A percentile compares a stretch with the other conserved stretches of the same genome.
Evolutionary conservation across 2,329 filamentous ascomycete species (phyloP).

Genomic region (Shiraia sp.): DNA sequence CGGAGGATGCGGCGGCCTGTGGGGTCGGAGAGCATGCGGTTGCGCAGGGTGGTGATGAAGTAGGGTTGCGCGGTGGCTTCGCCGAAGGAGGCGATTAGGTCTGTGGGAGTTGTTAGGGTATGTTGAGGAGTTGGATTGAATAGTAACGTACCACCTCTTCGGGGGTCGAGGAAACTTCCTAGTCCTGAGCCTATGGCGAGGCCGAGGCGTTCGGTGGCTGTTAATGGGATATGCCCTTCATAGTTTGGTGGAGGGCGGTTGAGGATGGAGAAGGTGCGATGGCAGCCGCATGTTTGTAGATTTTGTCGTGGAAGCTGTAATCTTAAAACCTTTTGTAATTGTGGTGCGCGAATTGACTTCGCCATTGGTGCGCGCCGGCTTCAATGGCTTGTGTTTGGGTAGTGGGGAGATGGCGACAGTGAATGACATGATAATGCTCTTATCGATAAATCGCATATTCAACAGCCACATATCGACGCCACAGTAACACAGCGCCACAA

Average conservation of each 20-base stretch:
- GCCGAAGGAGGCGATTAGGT: conserved; percentile 91
- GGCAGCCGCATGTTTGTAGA: not conserved
- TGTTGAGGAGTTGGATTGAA: not conserved
- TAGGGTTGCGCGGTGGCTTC: conserved; percentile 93
- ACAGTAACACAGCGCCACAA: too few species aligned
- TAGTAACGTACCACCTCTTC: conserved; percentile 69
- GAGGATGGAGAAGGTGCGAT: conserved; percentile 74
- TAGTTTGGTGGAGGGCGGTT: conserved; percentile 87
- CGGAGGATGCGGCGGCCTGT: conserved; percentile 91
- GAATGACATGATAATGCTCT: conserved; percentile 10
- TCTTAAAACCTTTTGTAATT: conserved; percentile 10
- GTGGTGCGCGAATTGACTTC: conserved; percentile 10
- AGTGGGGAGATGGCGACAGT: not conserved
- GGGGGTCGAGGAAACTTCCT: conserved; percentile 70
- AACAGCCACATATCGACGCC: too few species aligned
- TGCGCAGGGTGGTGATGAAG: conserved; percentile 89
- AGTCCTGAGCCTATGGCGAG: conserved; percentile 67
- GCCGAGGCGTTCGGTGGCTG: conserved; percentile 71
- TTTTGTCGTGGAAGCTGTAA: not conserved
- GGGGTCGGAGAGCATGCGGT: conserved; percentile 82
- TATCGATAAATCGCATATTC: too few species aligned
- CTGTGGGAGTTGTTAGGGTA: conserved; percentile 48
- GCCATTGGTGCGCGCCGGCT: conserved; percentile 16
- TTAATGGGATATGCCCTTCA: conserved; percentile 89
- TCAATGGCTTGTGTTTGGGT: not conserved